Evolutionary conservation across 2,329 filamentous ascomycete genomes (phyloP).

Genomic region (Pestalotiopsis sp.): DNA sequence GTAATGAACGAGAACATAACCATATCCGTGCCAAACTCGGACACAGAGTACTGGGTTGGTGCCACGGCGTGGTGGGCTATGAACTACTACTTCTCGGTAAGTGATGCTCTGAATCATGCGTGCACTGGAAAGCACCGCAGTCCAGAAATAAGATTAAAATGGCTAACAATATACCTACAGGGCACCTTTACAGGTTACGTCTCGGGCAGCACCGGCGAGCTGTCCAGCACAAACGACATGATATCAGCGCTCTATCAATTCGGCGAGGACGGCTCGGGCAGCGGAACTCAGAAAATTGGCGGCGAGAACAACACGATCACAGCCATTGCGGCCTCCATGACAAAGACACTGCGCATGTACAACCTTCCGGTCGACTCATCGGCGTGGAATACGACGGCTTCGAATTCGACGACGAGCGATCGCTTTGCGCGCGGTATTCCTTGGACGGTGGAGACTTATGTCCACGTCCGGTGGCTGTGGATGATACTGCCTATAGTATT

Average conservation of each 20-base stretch:
- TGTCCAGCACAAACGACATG: conserved; percentile 9
- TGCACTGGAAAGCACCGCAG: neutral
- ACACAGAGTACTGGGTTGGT: conserved; percentile 1
- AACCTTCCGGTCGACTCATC: neutral
- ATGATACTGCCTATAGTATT: conserved; percentile 16
- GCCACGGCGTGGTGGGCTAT: neutral
- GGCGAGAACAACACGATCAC: conserved; percentile 18
- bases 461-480: conserved; percentile 17
- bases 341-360: conserved; percentile 14
- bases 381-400: neutral
- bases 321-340: conserved; percentile 16
- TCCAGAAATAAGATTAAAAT: neutral
- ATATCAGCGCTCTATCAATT: conserved; percentile 15
- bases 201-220: neutral
- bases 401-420: neutral
- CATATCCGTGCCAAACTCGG: conserved; percentile 10
- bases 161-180: neutral
- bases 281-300: conserved; percentile 12
- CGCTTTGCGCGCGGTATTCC: conserved; percentile 8
- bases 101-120: neutral
- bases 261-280: conserved; percentile 14
- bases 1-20: conserved; percentile 9
- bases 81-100: conserved; percentile 1
- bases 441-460: conserved; percentile 16
- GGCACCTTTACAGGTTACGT: conserved; percentile 15